phyloP scores from a whole-genome alignment of 2,329 filamentous ascomycete genomes.

The Sordariomycetes sp. region DNA sequence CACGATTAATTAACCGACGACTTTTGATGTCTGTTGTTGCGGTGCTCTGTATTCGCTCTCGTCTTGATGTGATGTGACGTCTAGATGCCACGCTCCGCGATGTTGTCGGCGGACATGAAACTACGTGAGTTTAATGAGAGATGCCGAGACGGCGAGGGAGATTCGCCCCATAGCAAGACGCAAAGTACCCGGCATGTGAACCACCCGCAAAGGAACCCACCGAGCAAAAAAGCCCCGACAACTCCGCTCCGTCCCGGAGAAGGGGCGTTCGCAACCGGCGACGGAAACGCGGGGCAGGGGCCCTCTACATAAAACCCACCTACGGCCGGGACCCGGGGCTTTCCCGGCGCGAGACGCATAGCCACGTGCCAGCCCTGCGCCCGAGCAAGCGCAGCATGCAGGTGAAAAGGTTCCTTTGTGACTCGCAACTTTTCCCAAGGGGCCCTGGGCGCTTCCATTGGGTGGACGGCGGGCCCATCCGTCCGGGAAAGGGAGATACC shows the following conservation, averaged over 20 bases:
- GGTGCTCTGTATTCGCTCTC: neutral
- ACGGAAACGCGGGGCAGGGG: neutral
- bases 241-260: neutral
- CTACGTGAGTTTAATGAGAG: neutral
- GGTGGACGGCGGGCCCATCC: neutral
- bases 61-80: neutral
- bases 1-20: neutral
- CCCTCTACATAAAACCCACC: neutral
- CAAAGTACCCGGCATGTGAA: neutral
- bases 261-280: neutral
- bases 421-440: neutral
- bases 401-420: no score
- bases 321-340: neutral
- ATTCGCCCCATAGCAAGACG: neutral
- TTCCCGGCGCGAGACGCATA: neutral
- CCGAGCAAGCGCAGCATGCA: neutral
- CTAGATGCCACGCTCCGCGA: neutral
- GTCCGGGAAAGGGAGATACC: neutral
- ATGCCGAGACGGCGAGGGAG: neutral
- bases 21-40: neutral
- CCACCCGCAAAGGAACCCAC: neutral
- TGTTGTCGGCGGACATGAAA: neutral
- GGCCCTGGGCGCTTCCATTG: neutral
- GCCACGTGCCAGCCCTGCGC: neutral
- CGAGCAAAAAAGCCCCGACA: neutral